Percentiles rank a stretch among this genome's conserved stretches.
These are phyloP conservation scores for Kwoniella dendrophila DNA, from an alignment of 768 basidiomycete species.

Conservation along the genomic window DNA sequence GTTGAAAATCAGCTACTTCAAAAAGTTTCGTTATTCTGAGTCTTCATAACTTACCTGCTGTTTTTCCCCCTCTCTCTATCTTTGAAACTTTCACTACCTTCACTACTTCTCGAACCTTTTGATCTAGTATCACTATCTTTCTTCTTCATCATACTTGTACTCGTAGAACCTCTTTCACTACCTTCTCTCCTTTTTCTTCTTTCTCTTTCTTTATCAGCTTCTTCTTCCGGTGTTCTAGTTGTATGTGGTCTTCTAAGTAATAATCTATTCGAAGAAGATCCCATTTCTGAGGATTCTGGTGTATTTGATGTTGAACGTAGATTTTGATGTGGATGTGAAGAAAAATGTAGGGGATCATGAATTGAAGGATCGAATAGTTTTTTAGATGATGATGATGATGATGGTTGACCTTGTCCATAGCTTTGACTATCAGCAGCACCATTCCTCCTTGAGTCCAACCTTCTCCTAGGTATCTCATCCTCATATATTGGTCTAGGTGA, in stretches of 20 bases:
- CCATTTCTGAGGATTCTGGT: slow-evolving; percentile 11
- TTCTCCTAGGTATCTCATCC: slow-evolving; percentile 14
- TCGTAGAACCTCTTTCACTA: slow-evolving; percentile 48
- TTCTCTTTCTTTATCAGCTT: slow-evolving; percentile 54
- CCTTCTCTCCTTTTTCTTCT: slow-evolving; percentile 53
- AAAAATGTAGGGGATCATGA: slow-evolving; percentile 87
- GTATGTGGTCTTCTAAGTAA: slow-evolving; percentile 22
- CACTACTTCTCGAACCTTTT: slow-evolving; percentile 50
- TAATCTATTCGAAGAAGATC: slow-evolving; percentile 4
- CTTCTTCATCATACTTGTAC: slow-evolving; percentile 26
- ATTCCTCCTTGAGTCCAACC: slow-evolving; percentile 1
- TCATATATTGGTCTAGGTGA: slow-evolving; percentile 11
- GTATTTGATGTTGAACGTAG: too few species aligned
- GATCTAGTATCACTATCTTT: slow-evolving; percentile 40
- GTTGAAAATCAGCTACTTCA: slow-evolving; percentile 54
- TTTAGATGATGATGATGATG: slow-evolving; percentile 10
- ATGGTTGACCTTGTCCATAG: too few species aligned
- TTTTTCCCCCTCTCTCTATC: slow-evolving; percentile 56
- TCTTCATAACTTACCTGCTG: slow-evolving; percentile 46
- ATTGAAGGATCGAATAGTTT: slow-evolving; percentile 71
- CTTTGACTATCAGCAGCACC: too few species aligned
- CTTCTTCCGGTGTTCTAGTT: slow-evolving; percentile 41
- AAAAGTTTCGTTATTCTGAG: slow-evolving; percentile 11
- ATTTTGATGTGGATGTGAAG: slow-evolving; percentile 37
- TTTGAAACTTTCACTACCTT: slow-evolving; percentile 57